Evolutionary conservation across 2,329 filamentous ascomycete species (phyloP).

Genomic region (Coniochaeta sp.): DNA sequence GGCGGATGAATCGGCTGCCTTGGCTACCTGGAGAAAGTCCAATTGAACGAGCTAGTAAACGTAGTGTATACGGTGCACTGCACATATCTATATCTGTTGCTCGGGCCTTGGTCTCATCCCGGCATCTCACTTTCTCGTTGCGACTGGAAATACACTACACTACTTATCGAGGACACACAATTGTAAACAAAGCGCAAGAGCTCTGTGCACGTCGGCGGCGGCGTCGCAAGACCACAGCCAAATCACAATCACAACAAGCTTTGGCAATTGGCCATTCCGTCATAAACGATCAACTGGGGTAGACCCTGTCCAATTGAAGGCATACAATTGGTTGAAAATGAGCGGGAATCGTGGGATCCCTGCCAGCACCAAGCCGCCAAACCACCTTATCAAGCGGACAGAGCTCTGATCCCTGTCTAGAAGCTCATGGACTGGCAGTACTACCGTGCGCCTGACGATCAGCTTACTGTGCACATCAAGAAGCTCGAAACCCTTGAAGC

Average conservation of each 20-base stretch:
- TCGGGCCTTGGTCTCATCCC: not conserved
- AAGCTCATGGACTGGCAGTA: not conserved
- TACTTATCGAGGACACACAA: not conserved
- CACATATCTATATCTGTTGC: not conserved
- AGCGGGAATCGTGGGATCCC: not conserved
- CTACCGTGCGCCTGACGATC: not conserved
- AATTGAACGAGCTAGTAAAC: not conserved
- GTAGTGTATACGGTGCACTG: not conserved
- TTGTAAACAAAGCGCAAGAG: conserved; percentile 1
- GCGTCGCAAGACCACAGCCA: not conserved
- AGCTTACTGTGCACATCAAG: not conserved
- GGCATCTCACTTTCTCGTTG: not conserved
- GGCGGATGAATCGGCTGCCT: not conserved
- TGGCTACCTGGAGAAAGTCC: not conserved
- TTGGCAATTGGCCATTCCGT: not conserved
- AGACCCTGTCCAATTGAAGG: not conserved
- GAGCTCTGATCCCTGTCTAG: not conserved
- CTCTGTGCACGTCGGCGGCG: not conserved
- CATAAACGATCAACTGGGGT: not conserved
- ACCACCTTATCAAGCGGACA: not conserved
- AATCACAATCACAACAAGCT: not conserved
- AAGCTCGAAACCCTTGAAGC: not conserved
- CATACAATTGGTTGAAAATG: not conserved
- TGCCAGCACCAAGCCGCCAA: not conserved
- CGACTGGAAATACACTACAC: not conserved